Evolutionary conservation across 2,329 filamentous ascomycete species (phyloP).

Genomic region (Clonostachys solani): DNA sequence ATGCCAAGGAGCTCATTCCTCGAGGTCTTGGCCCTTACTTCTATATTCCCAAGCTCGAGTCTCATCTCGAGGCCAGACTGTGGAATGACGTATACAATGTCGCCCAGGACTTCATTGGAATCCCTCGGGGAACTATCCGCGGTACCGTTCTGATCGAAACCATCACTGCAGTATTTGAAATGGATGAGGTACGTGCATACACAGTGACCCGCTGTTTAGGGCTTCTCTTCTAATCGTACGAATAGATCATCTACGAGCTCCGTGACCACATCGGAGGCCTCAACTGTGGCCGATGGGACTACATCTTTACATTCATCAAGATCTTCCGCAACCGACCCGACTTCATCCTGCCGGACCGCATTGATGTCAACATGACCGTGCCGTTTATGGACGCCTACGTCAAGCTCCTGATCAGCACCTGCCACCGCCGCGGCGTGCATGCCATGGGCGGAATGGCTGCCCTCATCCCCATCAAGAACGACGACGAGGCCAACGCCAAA

Average conservation of each 20-base stretch:
- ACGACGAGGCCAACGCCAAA: constrained; percentile 75
- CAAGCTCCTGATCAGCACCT: constrained; percentile 87
- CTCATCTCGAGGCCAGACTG: constrained; percentile 80
- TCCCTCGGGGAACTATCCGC: constrained; percentile 79
- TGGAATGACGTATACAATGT: constrained; percentile 95
- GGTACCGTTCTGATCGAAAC: constrained; percentile 89
- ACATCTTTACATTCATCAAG: constrained; percentile 95
- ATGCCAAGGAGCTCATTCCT: constrained; percentile 75
- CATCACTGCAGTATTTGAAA: constrained; percentile 87
- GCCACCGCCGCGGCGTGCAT: constrained; percentile 82
- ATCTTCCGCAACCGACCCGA: constrained; percentile 84
- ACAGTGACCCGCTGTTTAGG: background rate
- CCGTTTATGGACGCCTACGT: constrained; percentile 89
- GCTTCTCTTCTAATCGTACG: background rate
- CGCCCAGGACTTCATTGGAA: constrained; percentile 77
- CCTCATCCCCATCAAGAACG: constrained; percentile 89
- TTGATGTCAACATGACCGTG: constrained; percentile 82
- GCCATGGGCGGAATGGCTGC: constrained; percentile 94
- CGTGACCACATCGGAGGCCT: constrained; percentile 84
- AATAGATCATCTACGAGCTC: constrained; percentile 82
- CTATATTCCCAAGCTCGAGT: constrained; percentile 90
- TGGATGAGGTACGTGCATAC: constrained; percentile 62
- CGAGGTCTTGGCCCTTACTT: constrained; percentile 81
- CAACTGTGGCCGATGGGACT: constrained; percentile 93
- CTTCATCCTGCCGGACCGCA: constrained; percentile 84